Evolutionary conservation across 2,329 filamentous ascomycete genomes (phyloP).

Genomic region (Coniochaeta sp.): DNA sequence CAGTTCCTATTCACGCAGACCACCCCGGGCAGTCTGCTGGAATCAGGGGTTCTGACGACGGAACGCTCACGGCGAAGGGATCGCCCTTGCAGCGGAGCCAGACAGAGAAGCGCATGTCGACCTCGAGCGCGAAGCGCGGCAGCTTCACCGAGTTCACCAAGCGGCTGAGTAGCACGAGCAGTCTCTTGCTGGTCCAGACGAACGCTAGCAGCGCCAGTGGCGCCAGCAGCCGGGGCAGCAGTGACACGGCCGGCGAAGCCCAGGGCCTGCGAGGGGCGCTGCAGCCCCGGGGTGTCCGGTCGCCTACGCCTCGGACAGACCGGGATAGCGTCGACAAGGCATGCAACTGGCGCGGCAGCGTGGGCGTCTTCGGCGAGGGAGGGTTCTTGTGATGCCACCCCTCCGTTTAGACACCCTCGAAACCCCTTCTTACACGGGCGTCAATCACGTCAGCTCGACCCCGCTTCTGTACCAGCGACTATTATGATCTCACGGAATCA

Average conservation of each 20-base stretch:
- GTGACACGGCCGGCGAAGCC: conserved; percentile 28
- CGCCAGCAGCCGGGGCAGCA: conserved; percentile 40
- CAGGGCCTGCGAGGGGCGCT: conserved; percentile 20
- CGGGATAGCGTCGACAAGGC: conserved; percentile 32
- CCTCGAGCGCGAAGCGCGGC: conserved; percentile 48
- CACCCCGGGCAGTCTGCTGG: conserved; percentile 13
- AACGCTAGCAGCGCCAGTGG: conserved; percentile 43
- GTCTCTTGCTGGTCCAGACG: conserved; percentile 51
- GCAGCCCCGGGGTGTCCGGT: conserved; percentile 20
- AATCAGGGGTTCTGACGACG: conserved; percentile 26
- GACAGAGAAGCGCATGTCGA: conserved; percentile 44
- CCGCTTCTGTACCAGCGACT: no score
- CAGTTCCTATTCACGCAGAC: conserved; percentile 14
- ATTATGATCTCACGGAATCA: no score
- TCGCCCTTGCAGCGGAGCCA: conserved; percentile 13
- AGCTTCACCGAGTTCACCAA: conserved; percentile 57
- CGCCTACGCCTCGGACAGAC: conserved; percentile 24
- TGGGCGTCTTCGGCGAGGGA: conserved; percentile 47
- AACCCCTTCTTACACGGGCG: no score
- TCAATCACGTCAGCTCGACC: no score
- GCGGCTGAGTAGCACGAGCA: conserved; percentile 54
- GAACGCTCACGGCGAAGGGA: conserved; percentile 12
- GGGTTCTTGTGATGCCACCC: conserved; percentile 49
- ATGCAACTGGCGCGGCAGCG: conserved; percentile 51
- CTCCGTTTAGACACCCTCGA: no score